These are phyloP conservation scores for Huntiella decipiens DNA, from an alignment of 2,329 filamentous ascomycete genomes.

Conservation along the genomic window DNA sequence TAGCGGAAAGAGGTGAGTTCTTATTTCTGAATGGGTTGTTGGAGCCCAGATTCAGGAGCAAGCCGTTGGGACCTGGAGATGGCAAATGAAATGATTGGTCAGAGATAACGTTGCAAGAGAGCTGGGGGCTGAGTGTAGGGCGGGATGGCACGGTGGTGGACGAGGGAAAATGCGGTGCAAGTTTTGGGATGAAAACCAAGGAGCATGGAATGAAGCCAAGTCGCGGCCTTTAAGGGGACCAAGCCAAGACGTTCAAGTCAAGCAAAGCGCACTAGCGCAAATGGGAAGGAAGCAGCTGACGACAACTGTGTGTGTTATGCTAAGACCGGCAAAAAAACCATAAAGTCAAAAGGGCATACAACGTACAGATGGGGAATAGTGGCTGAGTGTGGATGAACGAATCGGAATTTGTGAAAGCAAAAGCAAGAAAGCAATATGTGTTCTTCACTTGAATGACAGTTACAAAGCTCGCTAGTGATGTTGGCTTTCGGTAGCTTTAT, in stretches of 20 bases:
- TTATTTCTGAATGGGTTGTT: slow-evolving; percentile 70
- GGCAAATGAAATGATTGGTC: slow-evolving; percentile 28
- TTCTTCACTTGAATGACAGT: not conserved
- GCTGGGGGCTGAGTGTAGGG: not conserved
- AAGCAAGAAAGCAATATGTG: not conserved
- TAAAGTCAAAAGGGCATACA: not conserved
- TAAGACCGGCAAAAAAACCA: not conserved
- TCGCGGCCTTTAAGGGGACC: too few relatives aligned
- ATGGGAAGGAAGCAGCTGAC: not conserved
- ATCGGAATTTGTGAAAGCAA: not conserved
- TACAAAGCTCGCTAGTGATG: too few relatives aligned
- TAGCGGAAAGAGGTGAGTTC: slow-evolving; percentile 30
- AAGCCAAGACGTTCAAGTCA: too few relatives aligned
- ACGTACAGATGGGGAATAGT: not conserved
- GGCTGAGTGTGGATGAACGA: not conserved
- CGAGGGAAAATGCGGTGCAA: not conserved
- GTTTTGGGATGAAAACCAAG: slow-evolving; percentile 4
- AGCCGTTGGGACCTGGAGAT: slow-evolving; percentile 21
- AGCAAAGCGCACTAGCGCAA: not conserved
- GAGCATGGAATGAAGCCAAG: not conserved
- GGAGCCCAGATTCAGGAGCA: slow-evolving; percentile 52
- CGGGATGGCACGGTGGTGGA: not conserved
- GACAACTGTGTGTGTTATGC: not conserved
- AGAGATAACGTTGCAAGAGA: slow-evolving; percentile 23
- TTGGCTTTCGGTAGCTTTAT: too few relatives aligned